Evolutionary conservation across 768 basidiomycete genomes (phyloP).

Genomic region (Trametes elegans): DNA sequence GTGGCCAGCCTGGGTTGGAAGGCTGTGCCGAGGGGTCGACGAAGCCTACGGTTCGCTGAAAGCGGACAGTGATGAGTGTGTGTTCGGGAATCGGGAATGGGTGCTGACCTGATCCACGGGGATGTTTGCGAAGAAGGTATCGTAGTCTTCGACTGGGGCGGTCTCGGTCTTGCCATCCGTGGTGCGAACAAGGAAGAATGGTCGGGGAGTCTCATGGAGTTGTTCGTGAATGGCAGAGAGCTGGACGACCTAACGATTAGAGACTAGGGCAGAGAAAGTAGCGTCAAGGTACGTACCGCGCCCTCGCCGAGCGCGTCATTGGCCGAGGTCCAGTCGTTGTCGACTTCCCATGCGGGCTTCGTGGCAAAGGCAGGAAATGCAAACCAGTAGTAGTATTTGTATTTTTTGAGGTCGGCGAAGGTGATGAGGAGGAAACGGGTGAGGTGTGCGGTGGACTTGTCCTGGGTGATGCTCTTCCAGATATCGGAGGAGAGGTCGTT

Average conservation of each 20-base stretch:
- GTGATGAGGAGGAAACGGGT: constrained; percentile 87
- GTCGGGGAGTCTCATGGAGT: constrained; percentile 39
- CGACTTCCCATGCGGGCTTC: constrained; percentile 89
- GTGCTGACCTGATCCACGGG: constrained; percentile 41
- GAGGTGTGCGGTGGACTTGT: constrained; percentile 54
- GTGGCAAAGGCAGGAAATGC: constrained; percentile 90
- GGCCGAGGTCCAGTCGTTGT: constrained; percentile 58
- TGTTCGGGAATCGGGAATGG: not conserved
- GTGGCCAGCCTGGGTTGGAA: constrained; percentile 66
- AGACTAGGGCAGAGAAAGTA: not conserved
- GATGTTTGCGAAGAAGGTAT: constrained; percentile 51
- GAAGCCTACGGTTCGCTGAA: constrained; percentile 32
- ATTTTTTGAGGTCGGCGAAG: constrained; percentile 97
- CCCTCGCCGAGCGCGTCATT: constrained; percentile 41
- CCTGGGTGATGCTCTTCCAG: constrained; percentile 58
- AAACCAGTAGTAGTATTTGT: constrained; percentile 98
- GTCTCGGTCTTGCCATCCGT: constrained; percentile 38
- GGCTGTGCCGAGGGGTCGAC: constrained; percentile 77
- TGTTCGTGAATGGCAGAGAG: constrained; percentile 52
- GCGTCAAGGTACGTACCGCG: constrained; percentile 33
- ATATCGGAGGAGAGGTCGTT: constrained; percentile 67
- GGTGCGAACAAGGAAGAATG: constrained; percentile 64
- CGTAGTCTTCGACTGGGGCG: constrained; percentile 55
- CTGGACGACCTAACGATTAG: constrained; percentile 29
- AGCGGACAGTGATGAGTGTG: not conserved